Conservation (phyloP, 306 rosid species). For the Neltuma alba region DNA sequence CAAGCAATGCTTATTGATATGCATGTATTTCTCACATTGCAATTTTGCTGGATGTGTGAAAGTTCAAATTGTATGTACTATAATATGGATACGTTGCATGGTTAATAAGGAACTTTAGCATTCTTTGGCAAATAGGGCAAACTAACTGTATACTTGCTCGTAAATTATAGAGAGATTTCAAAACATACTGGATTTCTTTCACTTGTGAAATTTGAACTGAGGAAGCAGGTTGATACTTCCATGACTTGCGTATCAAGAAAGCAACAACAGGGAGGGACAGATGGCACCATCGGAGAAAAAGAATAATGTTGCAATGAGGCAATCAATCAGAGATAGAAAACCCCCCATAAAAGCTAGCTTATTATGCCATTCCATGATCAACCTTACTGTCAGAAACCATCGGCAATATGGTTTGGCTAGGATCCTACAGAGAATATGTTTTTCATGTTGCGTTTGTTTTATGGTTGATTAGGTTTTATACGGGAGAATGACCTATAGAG, state of each 20-base stretch:
- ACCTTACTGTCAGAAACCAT: neutral
- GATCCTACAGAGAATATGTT: neutral
- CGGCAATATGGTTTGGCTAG: neutral
- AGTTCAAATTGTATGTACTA: constrained; percentile 10
- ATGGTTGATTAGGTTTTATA: no score
- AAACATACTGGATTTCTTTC: neutral
- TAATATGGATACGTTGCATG: neutral
- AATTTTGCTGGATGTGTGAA: constrained; percentile 10
- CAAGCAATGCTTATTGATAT: constrained; percentile 4
- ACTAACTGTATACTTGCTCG: neutral
- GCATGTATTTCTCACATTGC: neutral
- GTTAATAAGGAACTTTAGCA: neutral
- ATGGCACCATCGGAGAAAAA: neutral
- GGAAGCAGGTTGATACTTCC: neutral
- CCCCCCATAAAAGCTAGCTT: neutral
- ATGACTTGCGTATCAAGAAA: neutral
- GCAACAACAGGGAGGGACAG: neutral
- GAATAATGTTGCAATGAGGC: neutral
- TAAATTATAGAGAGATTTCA: neutral
- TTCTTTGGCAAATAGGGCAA: constrained; percentile 18
- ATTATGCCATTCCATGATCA: neutral
- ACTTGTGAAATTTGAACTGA: neutral
- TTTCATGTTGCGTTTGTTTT: neutral
- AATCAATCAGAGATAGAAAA: neutral
- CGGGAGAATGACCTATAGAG: neutral